Conservation (phyloP, 192 early-diverging fungal species). For the Coemansia sp. region DNA sequence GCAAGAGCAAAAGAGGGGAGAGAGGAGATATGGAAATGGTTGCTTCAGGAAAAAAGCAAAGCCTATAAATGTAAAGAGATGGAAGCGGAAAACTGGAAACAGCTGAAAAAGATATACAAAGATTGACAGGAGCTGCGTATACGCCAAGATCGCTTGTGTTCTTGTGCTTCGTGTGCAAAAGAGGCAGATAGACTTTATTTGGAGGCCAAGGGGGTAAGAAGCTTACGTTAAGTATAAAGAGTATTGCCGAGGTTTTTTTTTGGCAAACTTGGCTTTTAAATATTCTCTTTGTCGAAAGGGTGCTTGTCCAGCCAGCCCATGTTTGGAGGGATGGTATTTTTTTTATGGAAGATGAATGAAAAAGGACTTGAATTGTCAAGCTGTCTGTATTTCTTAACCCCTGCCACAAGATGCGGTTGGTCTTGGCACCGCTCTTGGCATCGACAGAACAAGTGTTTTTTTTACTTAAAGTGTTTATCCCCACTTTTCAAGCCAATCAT, state of each 20-base stretch:
- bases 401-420: not conserved
- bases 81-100: not conserved
- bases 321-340: too few relatives aligned
- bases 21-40: too few relatives aligned
- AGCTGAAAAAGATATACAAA: too few relatives aligned
- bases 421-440: constrained; percentile 29
- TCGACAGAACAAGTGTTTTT: not conserved
- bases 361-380: not conserved
- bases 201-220: not conserved
- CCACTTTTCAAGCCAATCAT: not conserved
- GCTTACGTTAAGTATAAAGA: not conserved
- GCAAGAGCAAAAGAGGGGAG: too few relatives aligned
- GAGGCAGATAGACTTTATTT: not conserved
- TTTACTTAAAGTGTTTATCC: too few relatives aligned
- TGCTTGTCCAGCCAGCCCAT: too few relatives aligned
- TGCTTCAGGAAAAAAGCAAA: too few relatives aligned
- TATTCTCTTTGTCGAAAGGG: not conserved
- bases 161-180: not conserved
- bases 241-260: not conserved
- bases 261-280: constrained; percentile 2
- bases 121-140: too few relatives aligned
- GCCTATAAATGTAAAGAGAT: not conserved
- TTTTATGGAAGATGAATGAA: not conserved
- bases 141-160: too few relatives aligned
- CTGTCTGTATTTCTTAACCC: not conserved